These are phyloP conservation scores for Dunaliella primolecta DNA, from an alignment of 139 green algal species.

Conservation along the genomic window DNA sequence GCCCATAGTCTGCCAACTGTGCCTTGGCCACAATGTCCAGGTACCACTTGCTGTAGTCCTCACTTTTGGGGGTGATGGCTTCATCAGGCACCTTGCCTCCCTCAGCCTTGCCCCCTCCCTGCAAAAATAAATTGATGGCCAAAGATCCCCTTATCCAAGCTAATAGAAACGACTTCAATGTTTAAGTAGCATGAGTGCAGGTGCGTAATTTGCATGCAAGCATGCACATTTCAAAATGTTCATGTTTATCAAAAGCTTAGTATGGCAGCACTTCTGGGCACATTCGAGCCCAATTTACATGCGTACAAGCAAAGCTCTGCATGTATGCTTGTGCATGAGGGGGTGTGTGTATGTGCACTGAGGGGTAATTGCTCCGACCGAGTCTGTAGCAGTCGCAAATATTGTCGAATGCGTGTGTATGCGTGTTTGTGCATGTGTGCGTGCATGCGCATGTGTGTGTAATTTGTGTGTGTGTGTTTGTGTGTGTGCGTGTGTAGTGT, in stretches of 20 bases:
- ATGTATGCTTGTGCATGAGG: too few relatives aligned
- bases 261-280: background rate
- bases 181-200: background rate
- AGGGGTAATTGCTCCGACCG: too few relatives aligned
- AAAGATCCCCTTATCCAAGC: background rate
- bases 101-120: slow-evolving; percentile 1
- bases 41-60: slow-evolving; percentile 91
- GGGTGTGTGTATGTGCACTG: too few relatives aligned
- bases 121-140: background rate
- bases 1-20: slow-evolving; percentile 96
- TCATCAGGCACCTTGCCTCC: slow-evolving; percentile 55
- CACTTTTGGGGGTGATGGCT: slow-evolving; percentile 73
- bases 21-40: slow-evolving; percentile 92
- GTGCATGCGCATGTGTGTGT: too few relatives aligned
- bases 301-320: too few relatives aligned
- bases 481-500: too few relatives aligned
- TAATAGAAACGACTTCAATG: background rate
- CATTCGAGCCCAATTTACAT: too few relatives aligned
- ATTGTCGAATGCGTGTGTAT: too few relatives aligned
- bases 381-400: too few relatives aligned
- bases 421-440: too few relatives aligned
- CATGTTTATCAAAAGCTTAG: background rate
- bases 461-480: too few relatives aligned
- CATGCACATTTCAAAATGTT: background rate
- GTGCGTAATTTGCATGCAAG: background rate